Evolutionary conservation across 192 early-diverging fungal species (phyloP).

Genomic region (Globomyces pollinis-pini): DNA sequence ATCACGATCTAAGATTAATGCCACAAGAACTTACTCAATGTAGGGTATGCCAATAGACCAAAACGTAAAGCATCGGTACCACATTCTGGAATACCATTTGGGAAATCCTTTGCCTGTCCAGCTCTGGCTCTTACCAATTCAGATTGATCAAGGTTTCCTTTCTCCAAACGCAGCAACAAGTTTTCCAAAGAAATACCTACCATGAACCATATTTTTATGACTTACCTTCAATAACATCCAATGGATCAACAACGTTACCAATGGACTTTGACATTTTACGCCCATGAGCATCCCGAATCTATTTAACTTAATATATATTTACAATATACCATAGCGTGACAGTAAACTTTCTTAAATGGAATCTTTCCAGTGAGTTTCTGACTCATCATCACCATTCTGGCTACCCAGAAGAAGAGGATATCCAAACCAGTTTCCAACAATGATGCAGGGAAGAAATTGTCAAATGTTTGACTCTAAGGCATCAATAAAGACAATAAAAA

Average conservation of each 20-base stretch:
- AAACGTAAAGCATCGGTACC: constrained; percentile 79
- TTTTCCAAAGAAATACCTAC: constrained; percentile 72
- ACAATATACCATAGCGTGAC: constrained; percentile 97
- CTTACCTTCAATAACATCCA: constrained; percentile 95
- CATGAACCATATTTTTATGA: too few species aligned
- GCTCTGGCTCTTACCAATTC: constrained; percentile 83
- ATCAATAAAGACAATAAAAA: too few species aligned
- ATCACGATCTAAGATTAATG: too few species aligned
- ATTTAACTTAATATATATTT: too few species aligned
- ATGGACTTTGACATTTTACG: constrained; percentile 96
- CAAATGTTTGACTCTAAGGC: constrained; percentile 79
- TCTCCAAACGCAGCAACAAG: constrained; percentile 67
- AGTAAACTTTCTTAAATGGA: constrained; percentile 92
- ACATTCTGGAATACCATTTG: constrained; percentile 95
- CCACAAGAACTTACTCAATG: constrained; percentile 36
- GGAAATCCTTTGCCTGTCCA: constrained; percentile 72
- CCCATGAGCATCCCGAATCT: constrained; percentile 96
- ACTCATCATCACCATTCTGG: constrained; percentile 98
- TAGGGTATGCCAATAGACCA: constrained; percentile 39
- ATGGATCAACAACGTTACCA: constrained; percentile 96
- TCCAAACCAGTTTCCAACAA: constrained; percentile 97
- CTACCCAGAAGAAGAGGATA: constrained; percentile 99
- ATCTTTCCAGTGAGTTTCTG: constrained; percentile 91
- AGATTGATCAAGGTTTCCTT: constrained; percentile 82
- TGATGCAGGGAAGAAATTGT: constrained; percentile 82